These are phyloP conservation scores for Loxodes magnus DNA, from an alignment of 73 alveolate genomes.

Conservation along the genomic window DNA sequence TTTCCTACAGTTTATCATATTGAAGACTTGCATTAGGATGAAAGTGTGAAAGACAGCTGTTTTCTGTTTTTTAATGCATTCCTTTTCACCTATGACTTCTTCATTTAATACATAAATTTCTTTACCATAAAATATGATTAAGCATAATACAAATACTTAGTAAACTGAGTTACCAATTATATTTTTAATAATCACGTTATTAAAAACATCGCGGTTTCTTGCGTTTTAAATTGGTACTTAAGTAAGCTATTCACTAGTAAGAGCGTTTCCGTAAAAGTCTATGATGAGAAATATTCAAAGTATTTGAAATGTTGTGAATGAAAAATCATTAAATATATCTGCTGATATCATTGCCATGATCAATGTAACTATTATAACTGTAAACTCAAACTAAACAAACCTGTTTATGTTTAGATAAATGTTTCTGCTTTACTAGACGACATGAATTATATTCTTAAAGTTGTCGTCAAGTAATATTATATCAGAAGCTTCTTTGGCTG, in stretches of 20 bases:
- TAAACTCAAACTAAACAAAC: constrained; percentile 83
- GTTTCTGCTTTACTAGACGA: constrained; percentile 93
- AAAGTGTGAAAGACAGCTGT: too few species aligned
- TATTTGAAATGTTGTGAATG: constrained; percentile 75
- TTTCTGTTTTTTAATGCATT: too few species aligned
- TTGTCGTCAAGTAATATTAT: constrained; percentile 93
- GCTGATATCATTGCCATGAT: constrained; percentile 82
- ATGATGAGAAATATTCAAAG: constrained; percentile 84
- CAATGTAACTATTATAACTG: constrained; percentile 87
- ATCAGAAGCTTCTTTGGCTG: constrained; percentile 97
- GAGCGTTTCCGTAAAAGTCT: too few species aligned
- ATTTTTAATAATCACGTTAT: too few species aligned
- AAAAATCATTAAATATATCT: constrained; percentile 68
- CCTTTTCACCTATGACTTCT: too few species aligned
- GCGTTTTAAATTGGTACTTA: too few species aligned
- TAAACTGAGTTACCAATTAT: constrained; percentile 62
- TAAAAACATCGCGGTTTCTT: too few species aligned
- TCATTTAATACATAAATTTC: too few species aligned
- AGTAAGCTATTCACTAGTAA: too few species aligned
- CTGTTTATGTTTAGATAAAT: constrained; percentile 82
- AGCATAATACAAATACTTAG: constrained; percentile 55
- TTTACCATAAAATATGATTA: constrained; percentile 39
- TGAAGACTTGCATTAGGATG: too few species aligned
- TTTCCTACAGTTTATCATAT: too few species aligned
- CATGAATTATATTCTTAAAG: constrained; percentile 82